Evolutionary conservation across 345 rosid species (phyloP).

Genomic region (Pugionium cornutum): DNA sequence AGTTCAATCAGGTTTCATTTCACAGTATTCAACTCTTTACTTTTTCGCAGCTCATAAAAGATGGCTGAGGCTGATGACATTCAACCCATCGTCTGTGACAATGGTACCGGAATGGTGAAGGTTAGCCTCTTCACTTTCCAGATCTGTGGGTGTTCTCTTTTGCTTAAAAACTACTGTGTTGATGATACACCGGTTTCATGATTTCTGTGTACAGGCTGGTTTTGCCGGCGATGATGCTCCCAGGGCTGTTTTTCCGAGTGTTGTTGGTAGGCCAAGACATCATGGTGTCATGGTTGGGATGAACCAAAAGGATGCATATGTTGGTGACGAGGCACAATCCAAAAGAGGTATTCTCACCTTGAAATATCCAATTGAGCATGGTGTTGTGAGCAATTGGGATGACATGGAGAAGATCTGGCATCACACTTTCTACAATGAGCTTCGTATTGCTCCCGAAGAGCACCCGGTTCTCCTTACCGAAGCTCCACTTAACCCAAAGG

Average conservation of each 20-base stretch:
- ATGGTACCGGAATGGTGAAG: conserved; percentile 49
- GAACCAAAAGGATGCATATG: conserved; percentile 66
- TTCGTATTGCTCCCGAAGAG: conserved; percentile 62
- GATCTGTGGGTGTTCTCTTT: conserved; percentile 10
- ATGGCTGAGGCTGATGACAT: conserved; percentile 50
- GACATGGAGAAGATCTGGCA: conserved; percentile 44
- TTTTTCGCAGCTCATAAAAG: conserved; percentile 34
- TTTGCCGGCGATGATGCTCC: conserved; percentile 71
- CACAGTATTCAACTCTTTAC: neutral
- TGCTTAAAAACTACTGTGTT: neutral
- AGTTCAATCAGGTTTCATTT: neutral
- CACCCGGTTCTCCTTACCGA: conserved; percentile 66
- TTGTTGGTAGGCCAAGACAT: conserved; percentile 70
- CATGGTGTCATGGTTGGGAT: conserved; percentile 70
- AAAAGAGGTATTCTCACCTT: conserved; percentile 68
- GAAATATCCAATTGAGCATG: conserved; percentile 67
- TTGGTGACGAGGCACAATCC: conserved; percentile 69
- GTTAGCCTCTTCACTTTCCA: conserved; percentile 15
- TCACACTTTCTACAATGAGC: conserved; percentile 35
- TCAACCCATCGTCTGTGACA: conserved; percentile 50
- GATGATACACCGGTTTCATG: neutral
- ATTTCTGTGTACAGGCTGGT: conserved; percentile 45
- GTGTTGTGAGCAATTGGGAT: conserved; percentile 74
- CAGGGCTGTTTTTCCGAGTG: conserved; percentile 65
- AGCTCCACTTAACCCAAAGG: conserved; percentile 66